These are phyloP conservation scores for Fistulinella prunicolor DNA, from an alignment of 768 basidiomycete genomes.

Conservation along the genomic window DNA sequence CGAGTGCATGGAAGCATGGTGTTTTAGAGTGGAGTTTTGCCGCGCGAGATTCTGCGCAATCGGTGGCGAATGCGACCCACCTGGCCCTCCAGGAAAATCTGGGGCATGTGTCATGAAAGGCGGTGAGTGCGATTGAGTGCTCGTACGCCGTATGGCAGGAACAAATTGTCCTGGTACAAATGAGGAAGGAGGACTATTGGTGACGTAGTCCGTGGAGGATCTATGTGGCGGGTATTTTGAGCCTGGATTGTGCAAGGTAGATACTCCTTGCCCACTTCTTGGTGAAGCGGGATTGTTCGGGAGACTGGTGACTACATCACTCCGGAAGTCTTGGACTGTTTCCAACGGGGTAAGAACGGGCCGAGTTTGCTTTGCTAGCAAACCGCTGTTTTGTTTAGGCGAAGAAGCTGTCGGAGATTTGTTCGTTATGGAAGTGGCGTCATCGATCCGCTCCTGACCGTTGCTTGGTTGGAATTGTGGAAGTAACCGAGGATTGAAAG, in stretches of 20 bases:
- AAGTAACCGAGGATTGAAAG: conserved; percentile 16
- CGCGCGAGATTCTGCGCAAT: conserved; percentile 2
- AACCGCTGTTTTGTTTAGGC: conserved; percentile 2
- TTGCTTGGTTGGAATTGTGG: conserved; percentile 2
- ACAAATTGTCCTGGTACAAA: conserved; percentile 36
- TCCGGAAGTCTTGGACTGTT: conserved; percentile 2
- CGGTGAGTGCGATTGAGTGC: conserved; percentile 27
- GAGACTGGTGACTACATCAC: conserved; percentile 3
- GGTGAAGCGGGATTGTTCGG: conserved; percentile 4
- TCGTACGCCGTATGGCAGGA: conserved; percentile 39
- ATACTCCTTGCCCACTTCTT: conserved; percentile 14
- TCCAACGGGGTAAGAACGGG: conserved; percentile 1
- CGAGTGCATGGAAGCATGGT: conserved; percentile 26
- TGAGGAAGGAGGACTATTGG: conserved; percentile 30
- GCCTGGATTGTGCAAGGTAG: conserved; percentile 19
- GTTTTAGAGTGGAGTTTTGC: conserved; percentile 16
- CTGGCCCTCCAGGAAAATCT: conserved; percentile 20
- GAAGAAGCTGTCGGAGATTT: not conserved
- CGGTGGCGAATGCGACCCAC: conserved; percentile 16
- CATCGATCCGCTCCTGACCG: not conserved
- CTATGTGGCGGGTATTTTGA: conserved; percentile 20
- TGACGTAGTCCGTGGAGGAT: conserved; percentile 20
- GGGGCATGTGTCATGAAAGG: conserved; percentile 21
- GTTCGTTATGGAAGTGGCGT: not conserved
- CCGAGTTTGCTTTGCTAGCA: conserved; percentile 2